Conservation (phyloP, 257 asterid species). For the Nicotiana tabacum region DNA sequence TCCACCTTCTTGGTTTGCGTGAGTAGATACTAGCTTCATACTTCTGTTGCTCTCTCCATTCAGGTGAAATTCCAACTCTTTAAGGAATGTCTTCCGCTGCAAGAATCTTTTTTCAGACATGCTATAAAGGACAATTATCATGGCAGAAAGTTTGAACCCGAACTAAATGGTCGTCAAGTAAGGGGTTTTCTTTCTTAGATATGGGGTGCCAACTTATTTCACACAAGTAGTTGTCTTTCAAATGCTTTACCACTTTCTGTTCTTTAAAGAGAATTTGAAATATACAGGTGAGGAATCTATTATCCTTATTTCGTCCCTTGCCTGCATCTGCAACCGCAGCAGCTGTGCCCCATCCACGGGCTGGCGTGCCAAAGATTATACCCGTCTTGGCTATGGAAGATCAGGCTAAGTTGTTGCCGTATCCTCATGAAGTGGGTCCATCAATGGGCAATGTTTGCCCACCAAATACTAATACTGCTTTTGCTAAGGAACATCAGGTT, state of each 20-base stretch:
- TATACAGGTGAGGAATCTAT: constrained; percentile 46
- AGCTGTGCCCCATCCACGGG: constrained; percentile 17
- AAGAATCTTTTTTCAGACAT: constrained; percentile 46
- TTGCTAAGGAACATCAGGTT: constrained; percentile 23
- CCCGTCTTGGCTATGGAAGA: constrained; percentile 22
- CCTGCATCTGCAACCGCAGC: constrained; percentile 21
- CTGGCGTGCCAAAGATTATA: constrained; percentile 16
- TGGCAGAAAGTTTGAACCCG: constrained; percentile 62
- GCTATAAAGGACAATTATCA: constrained; percentile 53
- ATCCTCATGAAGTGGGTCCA: constrained; percentile 13
- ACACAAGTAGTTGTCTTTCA: neutral
- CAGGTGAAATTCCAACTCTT: constrained; percentile 64
- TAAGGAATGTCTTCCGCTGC: constrained; percentile 69
- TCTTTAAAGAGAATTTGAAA: neutral
- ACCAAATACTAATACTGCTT: constrained; percentile 20
- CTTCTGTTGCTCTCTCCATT: constrained; percentile 28
- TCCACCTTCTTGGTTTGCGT: neutral
- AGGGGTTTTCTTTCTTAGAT: constrained; percentile 14
- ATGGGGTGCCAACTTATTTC: neutral
- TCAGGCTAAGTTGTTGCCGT: constrained; percentile 14
- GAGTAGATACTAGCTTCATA: constrained; percentile 2
- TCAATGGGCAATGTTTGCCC: constrained; percentile 7
- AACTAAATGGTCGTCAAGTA: constrained; percentile 61
- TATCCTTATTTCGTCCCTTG: constrained; percentile 51
- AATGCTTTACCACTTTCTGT: neutral